Evolutionary conservation across 176 grass and related monocot genomes (phyloP).

Genomic region (Eleusine indica): DNA sequence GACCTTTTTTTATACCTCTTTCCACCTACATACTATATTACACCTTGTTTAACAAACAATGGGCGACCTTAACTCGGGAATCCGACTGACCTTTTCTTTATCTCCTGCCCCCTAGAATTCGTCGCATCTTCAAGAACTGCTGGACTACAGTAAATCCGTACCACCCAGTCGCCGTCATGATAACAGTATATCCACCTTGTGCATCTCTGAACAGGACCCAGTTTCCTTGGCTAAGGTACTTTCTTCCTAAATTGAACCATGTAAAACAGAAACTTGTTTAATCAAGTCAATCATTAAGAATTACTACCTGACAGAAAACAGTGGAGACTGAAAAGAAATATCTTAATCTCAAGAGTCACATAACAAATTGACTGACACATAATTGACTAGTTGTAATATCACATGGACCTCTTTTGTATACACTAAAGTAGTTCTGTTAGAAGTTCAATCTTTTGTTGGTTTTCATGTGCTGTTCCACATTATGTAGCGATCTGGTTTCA

Average conservation of each 20-base stretch:
- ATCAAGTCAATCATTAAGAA: slow-evolving; percentile 5
- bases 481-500: not conserved
- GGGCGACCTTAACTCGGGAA: slow-evolving; percentile 5
- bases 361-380: not conserved
- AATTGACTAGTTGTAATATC: not conserved
- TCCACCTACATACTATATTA: not conserved
- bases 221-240: slow-evolving; percentile 80
- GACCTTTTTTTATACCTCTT: not conserved
- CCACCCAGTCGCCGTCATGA: slow-evolving; percentile 64
- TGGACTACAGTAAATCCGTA: slow-evolving; percentile 76
- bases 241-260: slow-evolving; percentile 40
- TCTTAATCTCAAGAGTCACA: not conserved
- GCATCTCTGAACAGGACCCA: slow-evolving; percentile 61
- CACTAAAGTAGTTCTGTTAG: too few species aligned
- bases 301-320: slow-evolving; percentile 9
- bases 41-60: not conserved
- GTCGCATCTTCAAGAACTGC: slow-evolving; percentile 74
- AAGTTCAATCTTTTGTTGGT: too few species aligned
- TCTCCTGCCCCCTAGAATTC: slow-evolving; percentile 52
- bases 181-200: slow-evolving; percentile 69
- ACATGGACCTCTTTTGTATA: too few species aligned
- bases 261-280: not conserved
- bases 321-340: not conserved
- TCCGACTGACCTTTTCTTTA: slow-evolving; percentile 28
- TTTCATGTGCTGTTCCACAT: too few species aligned